Base-by-base conservation (phyloP, 2,329 filamentous ascomycete species). In the Macrophomina phaseolina region DNA sequence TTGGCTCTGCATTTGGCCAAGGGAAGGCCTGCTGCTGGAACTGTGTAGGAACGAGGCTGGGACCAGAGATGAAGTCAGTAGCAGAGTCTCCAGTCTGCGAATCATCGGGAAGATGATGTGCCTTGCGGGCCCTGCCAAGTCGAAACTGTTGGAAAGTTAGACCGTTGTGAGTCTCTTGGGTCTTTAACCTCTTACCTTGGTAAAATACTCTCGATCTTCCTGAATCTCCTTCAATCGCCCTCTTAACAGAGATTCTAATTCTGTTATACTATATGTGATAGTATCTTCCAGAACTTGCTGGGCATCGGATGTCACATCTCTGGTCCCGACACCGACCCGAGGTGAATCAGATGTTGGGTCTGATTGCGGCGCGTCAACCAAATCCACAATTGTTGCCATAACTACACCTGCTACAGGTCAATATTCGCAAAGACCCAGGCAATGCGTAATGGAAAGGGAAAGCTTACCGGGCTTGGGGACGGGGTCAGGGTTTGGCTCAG, bases 151-250 rank as follows among this genome's bases (percentile, higher is more conserved):
- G 9, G 3, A 23, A 1, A 46, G 62, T 64, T 7, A 64, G 62
- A 64, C 5, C 12, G 53, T 12, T 8, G 11, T 11, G n/a, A 14
- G 16, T 16, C 16, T 23, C 18, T 6, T 16, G 28, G 32, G 18
- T 8, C 11, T 1, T 12, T 2, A 38, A 38, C 36, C 1, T n/a
- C 55, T 69, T 32, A 67, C 67, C 36, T 64, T 64, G 6, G 66
- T 55, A 28, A 71, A 64, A 6, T 68, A 67, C 12, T 69, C 68
- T 42, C 67, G 68, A 64, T 68, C 69, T 14, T 69, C 68, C 28
- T 66, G 61, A 23, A 68, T 66, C 30, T 68, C 65, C 6, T 67
- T 67, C 16, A 65, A 32, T 16, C 65, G 56, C 28, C 42, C 45
- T 42, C 40, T 62, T 8, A 69, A 11, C 30, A 64, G 28, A 46